Evolutionary conservation across 768 basidiomycete genomes (phyloP).

Genomic region (Pleurotus eryngii): DNA sequence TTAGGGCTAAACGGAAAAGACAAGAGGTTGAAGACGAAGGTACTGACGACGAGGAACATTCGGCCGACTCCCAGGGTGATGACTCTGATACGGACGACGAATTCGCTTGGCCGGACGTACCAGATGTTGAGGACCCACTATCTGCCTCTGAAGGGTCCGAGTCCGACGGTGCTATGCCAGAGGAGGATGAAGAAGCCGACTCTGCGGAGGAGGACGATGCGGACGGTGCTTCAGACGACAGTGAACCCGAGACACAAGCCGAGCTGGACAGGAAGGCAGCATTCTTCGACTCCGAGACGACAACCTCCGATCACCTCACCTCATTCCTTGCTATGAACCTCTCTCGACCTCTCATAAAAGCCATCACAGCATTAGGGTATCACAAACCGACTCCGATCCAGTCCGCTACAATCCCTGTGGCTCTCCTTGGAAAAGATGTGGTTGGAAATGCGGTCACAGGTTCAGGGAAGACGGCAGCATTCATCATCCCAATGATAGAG

Average conservation of each 20-base stretch:
- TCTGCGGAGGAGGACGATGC: conserved; percentile 19
- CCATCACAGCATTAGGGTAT: conserved; percentile 80
- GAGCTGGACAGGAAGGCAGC: conserved; percentile 80
- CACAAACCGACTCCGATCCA: conserved; percentile 93
- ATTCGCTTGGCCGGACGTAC: conserved; percentile 23
- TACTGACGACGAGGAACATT: conserved; percentile 36
- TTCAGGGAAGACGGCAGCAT: conserved; percentile 98
- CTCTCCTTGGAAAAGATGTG: conserved; percentile 91
- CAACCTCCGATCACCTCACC: conserved; percentile 49
- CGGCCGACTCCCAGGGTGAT: conserved; percentile 29
- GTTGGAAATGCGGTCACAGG: conserved; percentile 96
- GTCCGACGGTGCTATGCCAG: conserved; percentile 23
- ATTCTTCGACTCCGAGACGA: conserved; percentile 72
- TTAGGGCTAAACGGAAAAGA: conserved; percentile 65
- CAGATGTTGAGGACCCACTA: conserved; percentile 33
- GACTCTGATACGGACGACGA: conserved; percentile 28
- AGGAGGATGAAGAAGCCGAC: not conserved
- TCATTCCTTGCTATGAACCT: conserved; percentile 94
- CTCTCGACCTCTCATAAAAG: conserved; percentile 90
- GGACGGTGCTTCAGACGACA: conserved; percentile 31
- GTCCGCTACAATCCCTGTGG: conserved; percentile 89
- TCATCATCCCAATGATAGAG: conserved; percentile 92
- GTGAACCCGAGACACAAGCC: conserved; percentile 56
- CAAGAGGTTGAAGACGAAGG: conserved; percentile 33
- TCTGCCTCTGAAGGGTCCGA: conserved; percentile 37